A percentile compares a stretch with the other conserved stretches of the same genome.
These are phyloP conservation scores for Limonium bicolor DNA, from an alignment of 148 eudicot species.

Conservation along the genomic window DNA sequence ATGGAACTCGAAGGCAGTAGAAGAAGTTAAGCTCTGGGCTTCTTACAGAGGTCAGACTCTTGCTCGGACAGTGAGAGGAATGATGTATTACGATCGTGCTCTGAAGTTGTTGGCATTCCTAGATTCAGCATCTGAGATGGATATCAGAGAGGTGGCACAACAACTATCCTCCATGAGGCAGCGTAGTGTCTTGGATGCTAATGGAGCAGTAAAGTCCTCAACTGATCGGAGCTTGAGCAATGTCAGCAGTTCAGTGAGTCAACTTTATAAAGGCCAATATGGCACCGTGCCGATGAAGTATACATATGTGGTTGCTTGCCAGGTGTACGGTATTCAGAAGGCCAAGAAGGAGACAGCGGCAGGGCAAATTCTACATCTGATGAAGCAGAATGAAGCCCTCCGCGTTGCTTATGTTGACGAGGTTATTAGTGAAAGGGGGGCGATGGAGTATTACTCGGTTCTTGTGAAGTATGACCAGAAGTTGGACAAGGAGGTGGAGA, in stretches of 20 bases:
- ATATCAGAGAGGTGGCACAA: conserved; percentile 10
- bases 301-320: conserved; percentile 60
- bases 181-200: background rate
- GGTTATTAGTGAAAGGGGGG: conserved; percentile 33
- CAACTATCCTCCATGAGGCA: too few species aligned
- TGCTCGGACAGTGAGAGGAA: conserved; percentile 68
- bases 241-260: background rate
- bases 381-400: conserved; percentile 46
- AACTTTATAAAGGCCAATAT: conserved; percentile 62
- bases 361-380: conserved; percentile 48
- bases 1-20: conserved; percentile 24
- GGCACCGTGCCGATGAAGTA: conserved; percentile 68
- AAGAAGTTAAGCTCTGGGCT: conserved; percentile 52
- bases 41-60: conserved; percentile 70
- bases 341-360: conserved; percentile 44
- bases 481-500: conserved; percentile 15
- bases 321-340: conserved; percentile 50
- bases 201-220: background rate
- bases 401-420: conserved; percentile 71
- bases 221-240: background rate
- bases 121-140: conserved; percentile 59
- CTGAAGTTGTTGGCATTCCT: conserved; percentile 69
- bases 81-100: conserved; percentile 68
- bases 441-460: conserved; percentile 55
- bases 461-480: conserved; percentile 24